Conservation (phyloP, 257 asterid species). For the Prunella vulgaris region DNA sequence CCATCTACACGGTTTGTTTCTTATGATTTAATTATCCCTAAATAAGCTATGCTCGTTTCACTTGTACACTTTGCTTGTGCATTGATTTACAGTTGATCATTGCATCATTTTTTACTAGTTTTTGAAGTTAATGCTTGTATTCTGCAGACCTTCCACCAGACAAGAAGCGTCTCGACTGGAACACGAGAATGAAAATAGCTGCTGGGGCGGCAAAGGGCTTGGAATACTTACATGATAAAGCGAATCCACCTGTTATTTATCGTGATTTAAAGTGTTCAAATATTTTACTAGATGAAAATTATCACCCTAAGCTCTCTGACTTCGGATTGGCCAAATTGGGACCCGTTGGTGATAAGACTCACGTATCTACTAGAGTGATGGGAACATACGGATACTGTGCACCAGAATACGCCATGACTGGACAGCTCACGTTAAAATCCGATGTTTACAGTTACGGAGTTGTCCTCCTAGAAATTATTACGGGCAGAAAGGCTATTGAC, state of each 20-base stretch:
- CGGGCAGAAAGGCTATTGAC: slow-evolving; percentile 70
- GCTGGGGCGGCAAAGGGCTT: slow-evolving; percentile 76
- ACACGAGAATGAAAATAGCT: slow-evolving; percentile 73
- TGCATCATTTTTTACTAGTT: too few species aligned
- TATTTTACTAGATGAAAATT: slow-evolving; percentile 52
- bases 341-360: slow-evolving; percentile 60
- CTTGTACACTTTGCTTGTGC: not conserved
- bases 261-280: slow-evolving; percentile 67
- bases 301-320: slow-evolving; percentile 65
- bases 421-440: slow-evolving; percentile 60
- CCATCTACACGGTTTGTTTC: slow-evolving; percentile 59
- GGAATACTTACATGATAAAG: slow-evolving; percentile 71
- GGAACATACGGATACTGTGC: slow-evolving; percentile 89
- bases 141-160: slow-evolving; percentile 61
- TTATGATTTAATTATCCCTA: not conserved
- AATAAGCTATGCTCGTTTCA: not conserved
- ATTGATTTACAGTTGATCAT: too few species aligned
- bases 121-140: slow-evolving; percentile 1
- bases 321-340: slow-evolving; percentile 80
- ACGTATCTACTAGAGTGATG: slow-evolving; percentile 66
- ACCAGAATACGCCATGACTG: slow-evolving; percentile 75
- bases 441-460: slow-evolving; percentile 82
- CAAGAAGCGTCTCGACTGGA: slow-evolving; percentile 64
- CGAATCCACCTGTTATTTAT: slow-evolving; percentile 72
- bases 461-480: slow-evolving; percentile 68